Evolutionary conservation across 768 basidiomycete species (phyloP), one percentile per base, ranked within the genome.

Genomic region (Lactarius akahatsu): DNA sequence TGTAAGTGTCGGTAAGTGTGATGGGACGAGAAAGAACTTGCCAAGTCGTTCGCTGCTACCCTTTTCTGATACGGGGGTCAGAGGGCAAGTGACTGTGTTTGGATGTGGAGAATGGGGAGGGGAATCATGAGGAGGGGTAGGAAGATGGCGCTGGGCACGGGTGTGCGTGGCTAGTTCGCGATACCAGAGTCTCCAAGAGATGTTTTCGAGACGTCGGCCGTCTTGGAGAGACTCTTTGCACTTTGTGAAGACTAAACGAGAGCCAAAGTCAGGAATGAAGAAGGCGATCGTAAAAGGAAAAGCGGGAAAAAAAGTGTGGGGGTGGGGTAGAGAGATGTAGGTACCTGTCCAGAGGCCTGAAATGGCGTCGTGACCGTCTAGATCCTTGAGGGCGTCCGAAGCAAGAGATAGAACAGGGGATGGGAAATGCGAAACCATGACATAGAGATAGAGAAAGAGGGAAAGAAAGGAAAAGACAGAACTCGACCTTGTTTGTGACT

Each of bases 171-270:
- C 74, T 72, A 89, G 78, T 68, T 90, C 85, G 69, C 86, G 83
- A 74, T 89, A 85, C 89, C 91, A 91, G 9, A 95, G 78, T 61
- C 93, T 80, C 93, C 93, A 96, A 3, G 90, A 87, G 62, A 95
- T 88, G 72, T 96, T 94, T 77, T 95, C 93, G 34, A 94, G 82
- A 34, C 93, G 78, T 7, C 80, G 82, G n/a, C 94, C 94, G 71
- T 94, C 88, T 71, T 89, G 83, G 3, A 95, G 78, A 1, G 86
- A 86, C 70, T 85, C 83, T 76, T 91, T 92, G 79, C 89, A 92
- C 75, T 92, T 91, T 60, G 90, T 86, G 72, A 95, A 93, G 8
- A 95, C 93, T 92, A 71, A 58, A 62, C 62, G 47, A 56, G 20
- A 56, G 0, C 8, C 30, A 56, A 20, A 56, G 30, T 56, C 36